Percentiles rank a stretch among this genome's conserved stretches.
These are phyloP conservation scores for Mallotus repandus DNA, from an alignment of 441 rosid species.

Conservation along the genomic window DNA sequence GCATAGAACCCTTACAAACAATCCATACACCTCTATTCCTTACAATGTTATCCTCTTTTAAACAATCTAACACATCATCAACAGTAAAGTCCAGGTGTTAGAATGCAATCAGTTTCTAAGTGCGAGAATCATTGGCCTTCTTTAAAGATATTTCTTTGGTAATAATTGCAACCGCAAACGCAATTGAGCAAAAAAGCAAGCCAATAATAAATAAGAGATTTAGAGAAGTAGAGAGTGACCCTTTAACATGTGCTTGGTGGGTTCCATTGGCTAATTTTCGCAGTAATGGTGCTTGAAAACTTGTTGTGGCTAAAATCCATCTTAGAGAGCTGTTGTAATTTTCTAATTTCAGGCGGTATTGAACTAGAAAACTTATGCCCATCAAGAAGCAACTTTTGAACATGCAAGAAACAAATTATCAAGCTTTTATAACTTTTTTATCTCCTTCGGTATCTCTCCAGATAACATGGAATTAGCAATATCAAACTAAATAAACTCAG, in stretches of 20 bases:
- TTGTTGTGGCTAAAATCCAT: conserved; percentile 80
- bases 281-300: conserved; percentile 64
- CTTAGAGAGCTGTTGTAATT: conserved; percentile 76
- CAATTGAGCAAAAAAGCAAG: conserved; percentile 80
- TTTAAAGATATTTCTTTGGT: conserved; percentile 81
- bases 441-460: conserved; percentile 75
- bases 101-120: conserved; percentile 94
- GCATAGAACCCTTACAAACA: conserved; percentile 82
- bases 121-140: conserved; percentile 77
- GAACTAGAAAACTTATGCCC: conserved; percentile 77
- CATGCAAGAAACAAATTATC: conserved; percentile 88
- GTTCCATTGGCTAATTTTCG: conserved; percentile 75
- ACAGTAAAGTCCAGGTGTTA: conserved; percentile 90
- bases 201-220: conserved; percentile 88
- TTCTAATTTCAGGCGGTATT: conserved; percentile 81
- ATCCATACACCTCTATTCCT: conserved; percentile 99
- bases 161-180: conserved; percentile 82
- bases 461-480: conserved; percentile 74
- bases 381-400: conserved; percentile 88
- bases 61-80: conserved; percentile 79
- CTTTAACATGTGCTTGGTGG: conserved; percentile 57
- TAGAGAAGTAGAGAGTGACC: conserved; percentile 75
- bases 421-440: conserved; percentile 65
- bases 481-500: conserved; percentile 67
- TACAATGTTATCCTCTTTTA: conserved; percentile 91